A percentile compares a stretch with the other conserved stretches of the same genome.
Evolutionary conservation across 257 asterid species (phyloP).

Genomic region (Ilex asprella): DNA sequence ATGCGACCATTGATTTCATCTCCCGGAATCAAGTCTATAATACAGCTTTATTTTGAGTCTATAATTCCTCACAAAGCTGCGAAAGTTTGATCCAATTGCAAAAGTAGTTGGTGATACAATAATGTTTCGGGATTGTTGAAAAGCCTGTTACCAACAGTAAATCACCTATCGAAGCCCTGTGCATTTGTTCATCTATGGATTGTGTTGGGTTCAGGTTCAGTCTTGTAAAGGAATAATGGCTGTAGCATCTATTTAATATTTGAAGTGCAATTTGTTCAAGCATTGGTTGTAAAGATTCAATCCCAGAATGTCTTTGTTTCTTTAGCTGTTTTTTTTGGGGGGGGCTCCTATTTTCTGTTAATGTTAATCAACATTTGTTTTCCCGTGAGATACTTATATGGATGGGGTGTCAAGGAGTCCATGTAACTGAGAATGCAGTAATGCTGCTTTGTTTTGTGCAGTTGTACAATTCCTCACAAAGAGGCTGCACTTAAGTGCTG

Average conservation of each 20-base stretch:
- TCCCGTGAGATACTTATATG: not conserved
- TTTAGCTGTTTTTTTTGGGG: too few relatives aligned
- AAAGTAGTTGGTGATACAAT: too few relatives aligned
- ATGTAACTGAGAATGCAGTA: not conserved
- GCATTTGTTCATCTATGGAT: not conserved
- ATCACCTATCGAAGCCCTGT: too few relatives aligned
- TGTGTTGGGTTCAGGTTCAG: not conserved
- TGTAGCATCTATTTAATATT: too few relatives aligned
- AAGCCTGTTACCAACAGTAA: too few relatives aligned
- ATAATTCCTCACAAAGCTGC: too few relatives aligned
- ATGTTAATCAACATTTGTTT: not conserved
- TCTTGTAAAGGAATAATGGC: not conserved
- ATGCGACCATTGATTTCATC: too few relatives aligned
- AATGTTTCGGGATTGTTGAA: too few relatives aligned
- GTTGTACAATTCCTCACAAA: constrained; percentile 95
- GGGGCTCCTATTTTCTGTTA: not conserved
- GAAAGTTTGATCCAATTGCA: too few relatives aligned
- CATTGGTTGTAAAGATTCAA: not conserved
- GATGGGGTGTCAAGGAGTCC: not conserved
- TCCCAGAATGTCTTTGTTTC: not conserved
- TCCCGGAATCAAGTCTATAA: too few relatives aligned
- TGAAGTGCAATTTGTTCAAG: not conserved
- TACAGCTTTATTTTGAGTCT: too few relatives aligned
- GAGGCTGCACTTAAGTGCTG: constrained; percentile 66
- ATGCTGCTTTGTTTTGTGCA: constrained; percentile 26